Evolutionary conservation across 1,284 basidiomycete genomes (phyloP).

Genomic region (Puccinia coronata): DNA sequence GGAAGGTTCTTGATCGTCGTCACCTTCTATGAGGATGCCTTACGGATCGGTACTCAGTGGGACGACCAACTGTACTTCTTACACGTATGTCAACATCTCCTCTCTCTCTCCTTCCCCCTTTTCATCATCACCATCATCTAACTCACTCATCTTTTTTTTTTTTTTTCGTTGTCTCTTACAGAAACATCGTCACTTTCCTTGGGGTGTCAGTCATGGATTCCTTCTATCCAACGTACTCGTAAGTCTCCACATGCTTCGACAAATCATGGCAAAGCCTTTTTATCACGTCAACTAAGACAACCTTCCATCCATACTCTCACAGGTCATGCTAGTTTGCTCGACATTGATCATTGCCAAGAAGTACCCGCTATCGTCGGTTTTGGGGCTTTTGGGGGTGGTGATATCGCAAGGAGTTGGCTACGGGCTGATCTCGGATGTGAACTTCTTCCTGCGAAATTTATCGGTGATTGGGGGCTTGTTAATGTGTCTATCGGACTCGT

Average conservation of each 20-base stretch:
- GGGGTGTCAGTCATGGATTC: slow-evolving; percentile 91
- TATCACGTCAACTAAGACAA: too few species aligned
- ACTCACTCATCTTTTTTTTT: slow-evolving; percentile 60
- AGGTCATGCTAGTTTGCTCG: slow-evolving; percentile 91
- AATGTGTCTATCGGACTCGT: slow-evolving; percentile 97
- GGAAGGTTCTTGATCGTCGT: slow-evolving; percentile 97
- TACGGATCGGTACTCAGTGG: slow-evolving; percentile 93
- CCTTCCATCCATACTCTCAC: slow-evolving; percentile 14
- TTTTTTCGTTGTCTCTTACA: slow-evolving; percentile 60
- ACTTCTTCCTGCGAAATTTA: slow-evolving; percentile 97
- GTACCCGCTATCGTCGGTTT: slow-evolving; percentile 83
- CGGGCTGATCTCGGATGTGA: slow-evolving; percentile 93
- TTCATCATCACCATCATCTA: slow-evolving; percentile 47
- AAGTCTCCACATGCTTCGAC: slow-evolving; percentile 60
- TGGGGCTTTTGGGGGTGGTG: slow-evolving; percentile 85
- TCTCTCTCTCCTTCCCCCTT: slow-evolving; percentile 56
- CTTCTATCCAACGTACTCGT: slow-evolving; percentile 87
- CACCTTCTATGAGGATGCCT: slow-evolving; percentile 94
- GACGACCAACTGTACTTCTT: slow-evolving; percentile 95
- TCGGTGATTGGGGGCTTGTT: slow-evolving; percentile 87
- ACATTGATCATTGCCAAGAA: slow-evolving; percentile 82
- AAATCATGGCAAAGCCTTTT: too few species aligned
- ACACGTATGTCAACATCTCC: slow-evolving; percentile 67
- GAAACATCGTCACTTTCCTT: slow-evolving; percentile 83
- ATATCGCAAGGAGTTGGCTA: slow-evolving; percentile 90